Base-by-base conservation (phyloP, 768 basidiomycete genomes). In the Auricularia cornea region DNA sequence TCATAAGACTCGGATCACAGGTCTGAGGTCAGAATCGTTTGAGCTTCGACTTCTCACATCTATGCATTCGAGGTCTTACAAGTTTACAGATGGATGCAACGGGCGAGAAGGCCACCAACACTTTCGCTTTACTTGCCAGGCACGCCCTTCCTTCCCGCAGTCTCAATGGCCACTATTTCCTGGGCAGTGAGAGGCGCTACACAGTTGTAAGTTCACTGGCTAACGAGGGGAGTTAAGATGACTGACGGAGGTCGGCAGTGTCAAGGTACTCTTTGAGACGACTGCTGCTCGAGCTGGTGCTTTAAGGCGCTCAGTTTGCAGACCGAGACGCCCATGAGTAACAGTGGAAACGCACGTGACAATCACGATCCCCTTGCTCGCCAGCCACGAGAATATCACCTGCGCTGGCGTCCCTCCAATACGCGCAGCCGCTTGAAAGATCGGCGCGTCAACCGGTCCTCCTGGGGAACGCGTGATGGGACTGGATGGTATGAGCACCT, bases 351-450 rank as follows among this genome's bases (percentile, higher is more conserved):
- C 81, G 60, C 70, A 85, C 85, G 88, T 90, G 64, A 89, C 85
- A 59, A 89, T 81, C 5, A 84, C 82, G 2, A 78, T 82, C 32
- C 84, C 84, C 70, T 92, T 91, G 32, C 80, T 79, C 67, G 78
- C 81, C 2, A 84, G 84, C 89, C 90, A 92, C 1, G 81, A 74
- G 60, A 91, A 81, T 28, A 91, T 74, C 38, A 89, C 83, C 67
- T 92, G 90, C 1, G 81, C 82, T 0, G 84, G 78, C 3, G 81
- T 81, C n/a, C 81, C 82, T 6, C 81, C 79, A 5, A 85, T 73
- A 14, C 83, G 76, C 41, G 76, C 73, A 0, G 87, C 87, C 16
- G 83, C 81, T 20, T 77, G 77, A 16, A 76, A 68, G 10, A 91
- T 72, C 2, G 82, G 78, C 6, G 71, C 72, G 69, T 89, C 87